phyloP scores from a whole-genome alignment of 768 basidiomycete species.

The Cyclocybe aegerita region DNA sequence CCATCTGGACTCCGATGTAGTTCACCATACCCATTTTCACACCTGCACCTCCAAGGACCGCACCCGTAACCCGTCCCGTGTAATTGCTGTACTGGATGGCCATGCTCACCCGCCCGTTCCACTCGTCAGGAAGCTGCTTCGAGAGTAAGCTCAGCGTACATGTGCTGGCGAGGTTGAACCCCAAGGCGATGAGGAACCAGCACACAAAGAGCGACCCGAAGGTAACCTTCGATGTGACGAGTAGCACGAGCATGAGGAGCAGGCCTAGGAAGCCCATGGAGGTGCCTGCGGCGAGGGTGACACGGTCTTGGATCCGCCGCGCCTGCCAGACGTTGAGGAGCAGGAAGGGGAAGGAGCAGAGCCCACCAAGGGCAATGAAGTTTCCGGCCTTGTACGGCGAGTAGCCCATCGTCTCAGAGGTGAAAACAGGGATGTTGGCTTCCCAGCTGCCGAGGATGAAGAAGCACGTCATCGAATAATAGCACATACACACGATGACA shows the following conservation, averaged over 20 bases:
- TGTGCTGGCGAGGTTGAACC: constrained; percentile 73
- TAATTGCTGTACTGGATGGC: constrained; percentile 72
- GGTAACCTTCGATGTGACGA: constrained; percentile 37
- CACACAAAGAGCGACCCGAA: constrained; percentile 49
- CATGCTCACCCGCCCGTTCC: constrained; percentile 58
- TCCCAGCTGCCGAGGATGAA: constrained; percentile 73
- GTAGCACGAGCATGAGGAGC: constrained; percentile 46
- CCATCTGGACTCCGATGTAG: constrained; percentile 61
- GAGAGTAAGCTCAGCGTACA: constrained; percentile 65
- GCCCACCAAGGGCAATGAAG: constrained; percentile 68
- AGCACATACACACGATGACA: constrained; percentile 63
- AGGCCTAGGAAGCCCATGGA: constrained; percentile 52
- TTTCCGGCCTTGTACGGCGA: constrained; percentile 66
- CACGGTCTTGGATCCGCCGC: constrained; percentile 58
- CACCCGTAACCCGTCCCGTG: constrained; percentile 61
- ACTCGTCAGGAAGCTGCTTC: constrained; percentile 64
- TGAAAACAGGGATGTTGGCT: constrained; percentile 64
- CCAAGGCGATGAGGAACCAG: constrained; percentile 64
- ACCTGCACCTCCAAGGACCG: constrained; percentile 68
- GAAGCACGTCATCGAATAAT: constrained; percentile 71
- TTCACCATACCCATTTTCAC: constrained; percentile 57
- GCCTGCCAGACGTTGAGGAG: constrained; percentile 58
- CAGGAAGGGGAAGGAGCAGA: constrained; percentile 65
- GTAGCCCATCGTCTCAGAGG: constrained; percentile 48
- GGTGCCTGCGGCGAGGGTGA: constrained; percentile 53